phyloP scores from a whole-genome alignment of 148 eudicot species.

The Dianthus caryophyllus region DNA sequence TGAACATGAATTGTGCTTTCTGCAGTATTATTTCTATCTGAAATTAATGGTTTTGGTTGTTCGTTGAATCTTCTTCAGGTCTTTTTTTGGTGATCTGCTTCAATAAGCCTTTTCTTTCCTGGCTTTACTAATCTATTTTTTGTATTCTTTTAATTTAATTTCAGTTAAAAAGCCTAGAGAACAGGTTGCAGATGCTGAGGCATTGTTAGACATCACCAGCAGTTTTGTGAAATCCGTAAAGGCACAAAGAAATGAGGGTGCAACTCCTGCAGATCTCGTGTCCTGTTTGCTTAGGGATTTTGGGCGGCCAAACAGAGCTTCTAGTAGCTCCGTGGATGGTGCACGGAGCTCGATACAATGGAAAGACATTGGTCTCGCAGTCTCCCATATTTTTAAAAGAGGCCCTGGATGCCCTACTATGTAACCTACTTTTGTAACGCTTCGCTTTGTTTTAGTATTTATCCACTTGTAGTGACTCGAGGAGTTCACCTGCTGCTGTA shows the following conservation, averaged over 20 bases:
- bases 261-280: conserved; percentile 66
- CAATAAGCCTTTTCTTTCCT: not conserved
- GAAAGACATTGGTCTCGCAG: conserved; percentile 62
- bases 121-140: not conserved
- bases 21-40: too few species aligned
- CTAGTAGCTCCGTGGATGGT: conserved; percentile 33
- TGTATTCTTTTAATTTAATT: conserved; percentile 3
- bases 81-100: not conserved
- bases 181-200: conserved; percentile 95
- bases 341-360: conserved; percentile 41
- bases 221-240: conserved; percentile 59
- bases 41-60: too few species aligned
- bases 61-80: not conserved
- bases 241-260: conserved; percentile 56
- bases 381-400: conserved; percentile 49
- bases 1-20: too few species aligned
- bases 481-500: not conserved
- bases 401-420: conserved; percentile 66
- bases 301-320: conserved; percentile 45
- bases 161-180: conserved; percentile 87
- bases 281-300: conserved; percentile 50
- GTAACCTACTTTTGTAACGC: conserved; percentile 28
- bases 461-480: not conserved
- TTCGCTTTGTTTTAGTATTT: not conserved
- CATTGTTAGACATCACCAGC: conserved; percentile 61